Percentiles rank a stretch among this genome's conserved stretches.
These are phyloP conservation scores for Aspergillus piperis DNA, from an alignment of 2,329 filamentous ascomycete genomes.

Conservation along the genomic window DNA sequence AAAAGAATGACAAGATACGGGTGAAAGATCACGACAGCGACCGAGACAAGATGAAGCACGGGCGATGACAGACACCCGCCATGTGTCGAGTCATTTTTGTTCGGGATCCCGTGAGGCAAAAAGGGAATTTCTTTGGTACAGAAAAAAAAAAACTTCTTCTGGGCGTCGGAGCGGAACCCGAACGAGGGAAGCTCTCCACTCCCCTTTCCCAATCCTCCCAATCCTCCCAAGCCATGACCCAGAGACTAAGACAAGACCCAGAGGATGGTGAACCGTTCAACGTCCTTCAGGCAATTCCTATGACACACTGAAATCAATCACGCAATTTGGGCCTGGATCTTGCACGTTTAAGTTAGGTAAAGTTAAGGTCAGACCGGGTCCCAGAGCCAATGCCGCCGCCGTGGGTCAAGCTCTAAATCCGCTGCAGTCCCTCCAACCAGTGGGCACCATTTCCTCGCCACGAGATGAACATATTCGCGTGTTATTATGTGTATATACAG, in stretches of 20 bases:
- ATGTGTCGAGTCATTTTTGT: no score
- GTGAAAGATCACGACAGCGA: neutral
- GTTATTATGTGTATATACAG: conserved; percentile 28
- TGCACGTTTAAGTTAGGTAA: conserved; percentile 9
- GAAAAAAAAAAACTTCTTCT: no score
- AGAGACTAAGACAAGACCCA: no score
- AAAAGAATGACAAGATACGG: neutral
- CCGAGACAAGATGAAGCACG: neutral
- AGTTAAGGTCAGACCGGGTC: neutral
- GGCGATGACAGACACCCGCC: no score
- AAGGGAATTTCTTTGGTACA: neutral
- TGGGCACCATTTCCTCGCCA: neutral
- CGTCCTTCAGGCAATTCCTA: conserved; percentile 4
- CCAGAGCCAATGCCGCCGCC: neutral
- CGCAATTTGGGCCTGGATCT: conserved; percentile 23
- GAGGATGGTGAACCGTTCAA: neutral
- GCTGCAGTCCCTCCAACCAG: neutral
- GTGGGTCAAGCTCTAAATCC: neutral
- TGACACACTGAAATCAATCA: conserved; percentile 34
- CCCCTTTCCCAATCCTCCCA: neutral
- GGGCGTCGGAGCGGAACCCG: conserved; percentile 10
- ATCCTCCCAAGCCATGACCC: no score
- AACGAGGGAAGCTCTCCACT: conserved; percentile 5
- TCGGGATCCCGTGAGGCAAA: neutral
- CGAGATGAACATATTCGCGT: conserved; percentile 3